Evolutionary conservation across 352 stramenopile genomes (phyloP).

Genomic region (Phytopythium boreale): DNA sequence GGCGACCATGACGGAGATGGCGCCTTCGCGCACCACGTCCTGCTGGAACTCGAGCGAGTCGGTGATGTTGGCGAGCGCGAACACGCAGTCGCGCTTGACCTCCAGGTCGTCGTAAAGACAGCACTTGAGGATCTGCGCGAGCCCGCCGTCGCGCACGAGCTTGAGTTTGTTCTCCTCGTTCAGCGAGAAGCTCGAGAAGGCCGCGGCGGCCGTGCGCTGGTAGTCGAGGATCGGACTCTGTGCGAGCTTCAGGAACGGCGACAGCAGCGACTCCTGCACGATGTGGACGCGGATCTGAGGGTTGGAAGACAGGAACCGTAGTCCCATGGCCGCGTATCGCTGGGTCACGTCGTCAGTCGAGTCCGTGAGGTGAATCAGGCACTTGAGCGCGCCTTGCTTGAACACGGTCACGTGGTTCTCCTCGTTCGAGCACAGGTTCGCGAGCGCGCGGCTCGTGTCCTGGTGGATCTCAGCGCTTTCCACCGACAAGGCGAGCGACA

Average conservation of each 20-base stretch:
- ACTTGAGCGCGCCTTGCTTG: slow-evolving; percentile 90
- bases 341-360: slow-evolving; percentile 90
- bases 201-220: slow-evolving; percentile 90
- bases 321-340: slow-evolving; percentile 93
- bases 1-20: slow-evolving; percentile 74
- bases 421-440: slow-evolving; percentile 94
- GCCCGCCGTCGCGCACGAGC: slow-evolving; percentile 90
- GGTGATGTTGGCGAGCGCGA: slow-evolving; percentile 93
- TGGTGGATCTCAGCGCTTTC: slow-evolving; percentile 93
- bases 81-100: slow-evolving; percentile 90
- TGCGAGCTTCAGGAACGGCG: slow-evolving; percentile 91
- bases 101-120: slow-evolving; percentile 90
- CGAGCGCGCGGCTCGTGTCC: slow-evolving; percentile 89
- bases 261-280: slow-evolving; percentile 86
- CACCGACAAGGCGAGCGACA: slow-evolving; percentile 58
- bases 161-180: slow-evolving; percentile 94
- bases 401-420: slow-evolving; percentile 93
- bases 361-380: slow-evolving; percentile 88
- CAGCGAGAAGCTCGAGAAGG: slow-evolving; percentile 90
- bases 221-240: slow-evolving; percentile 89
- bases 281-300: slow-evolving; percentile 92
- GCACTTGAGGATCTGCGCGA: slow-evolving; percentile 89
- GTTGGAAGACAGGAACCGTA: slow-evolving; percentile 94
- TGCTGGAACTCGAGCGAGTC: slow-evolving; percentile 89
- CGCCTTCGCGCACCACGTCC: slow-evolving; percentile 88